Percentiles rank a stretch among this genome's conserved stretches.
phyloP scores from a whole-genome alignment of 345 rosid species.

The Gossypium anomalum region DNA sequence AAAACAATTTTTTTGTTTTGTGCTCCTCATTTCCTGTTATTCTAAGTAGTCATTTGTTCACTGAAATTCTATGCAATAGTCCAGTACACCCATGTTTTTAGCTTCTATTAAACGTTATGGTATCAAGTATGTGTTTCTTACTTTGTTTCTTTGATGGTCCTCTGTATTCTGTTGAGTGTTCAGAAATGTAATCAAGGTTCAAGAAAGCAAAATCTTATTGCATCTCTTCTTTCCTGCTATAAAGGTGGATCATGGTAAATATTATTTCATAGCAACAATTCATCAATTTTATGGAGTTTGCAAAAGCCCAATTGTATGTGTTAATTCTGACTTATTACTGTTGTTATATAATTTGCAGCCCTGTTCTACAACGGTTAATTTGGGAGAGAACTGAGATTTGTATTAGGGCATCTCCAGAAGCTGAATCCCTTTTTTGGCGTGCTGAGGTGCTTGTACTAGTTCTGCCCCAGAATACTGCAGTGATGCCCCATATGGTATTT shows the following conservation, averaged over 20 bases:
- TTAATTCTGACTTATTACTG: slow-evolving; percentile 1
- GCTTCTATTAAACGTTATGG: slow-evolving; percentile 14
- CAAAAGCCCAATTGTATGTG: neutral
- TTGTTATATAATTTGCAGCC: slow-evolving; percentile 39
- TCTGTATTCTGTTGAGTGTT: slow-evolving; percentile 11
- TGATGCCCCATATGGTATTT: slow-evolving; percentile 3
- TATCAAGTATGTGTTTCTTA: slow-evolving; percentile 12
- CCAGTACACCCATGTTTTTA: neutral
- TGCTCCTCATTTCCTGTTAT: neutral
- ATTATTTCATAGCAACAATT: slow-evolving; percentile 6
- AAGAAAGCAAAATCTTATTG: slow-evolving; percentile 66
- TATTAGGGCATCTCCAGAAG: slow-evolving; percentile 48
- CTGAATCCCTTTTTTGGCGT: slow-evolving; percentile 75
- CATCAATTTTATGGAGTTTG: neutral
- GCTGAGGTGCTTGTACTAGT: slow-evolving; percentile 55
- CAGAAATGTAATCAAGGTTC: slow-evolving; percentile 45
- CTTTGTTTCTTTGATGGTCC: slow-evolving; percentile 16
- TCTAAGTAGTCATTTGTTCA: neutral
- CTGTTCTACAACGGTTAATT: slow-evolving; percentile 41
- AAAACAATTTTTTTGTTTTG: neutral
- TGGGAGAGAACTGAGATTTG: slow-evolving; percentile 55
- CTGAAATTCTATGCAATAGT: neutral
- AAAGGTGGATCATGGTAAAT: slow-evolving; percentile 50
- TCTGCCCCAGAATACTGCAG: neutral
- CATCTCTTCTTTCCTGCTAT: slow-evolving; percentile 48